Base-by-base conservation (phyloP, 2,329 filamentous ascomycete species). In the Domatiomyces globalis region DNA sequence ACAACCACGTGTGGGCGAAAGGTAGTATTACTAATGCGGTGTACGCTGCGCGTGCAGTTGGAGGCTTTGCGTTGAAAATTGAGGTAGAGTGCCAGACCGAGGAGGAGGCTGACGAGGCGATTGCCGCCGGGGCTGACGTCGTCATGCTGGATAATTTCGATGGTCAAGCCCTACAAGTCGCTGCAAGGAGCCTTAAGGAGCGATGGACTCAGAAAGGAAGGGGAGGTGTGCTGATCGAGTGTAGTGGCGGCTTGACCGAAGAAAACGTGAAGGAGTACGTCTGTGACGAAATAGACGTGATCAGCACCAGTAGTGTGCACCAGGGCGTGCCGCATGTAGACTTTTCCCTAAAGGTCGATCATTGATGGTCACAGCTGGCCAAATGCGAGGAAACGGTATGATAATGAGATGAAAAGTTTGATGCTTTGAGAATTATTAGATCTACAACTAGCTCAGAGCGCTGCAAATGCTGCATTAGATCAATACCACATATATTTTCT, bases 141-240 rank as follows among this genome's bases (percentile, higher is more conserved):
- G 82, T 98, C 55, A 98, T 98, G 92, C 71, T 98, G 54, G 92
- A 98, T 66, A 98, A 98, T 67, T 98, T 96, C 64, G 82, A 80
- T 0, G 81, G 84, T 0, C 83, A 86, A 1, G 87, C 82, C 0
- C 83, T 95, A 56, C 83, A 81, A 65, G 68, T 76, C 7, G 87
- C 87, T 0, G 86, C 90, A 12, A 76, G 70, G 64, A 81, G 77
- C 60, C 66, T 98, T 57, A 94, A 90, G 71, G 75, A 84, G 63
- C 79, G 81, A 59, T 96, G 87, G 87, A 39, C 33, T 39, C 33
- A 15, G 12, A 78, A 71, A 70, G 83, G 65, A 73, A 69, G 50
- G 75, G 57, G 74, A 56, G 75, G 82, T 50, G 87, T 94, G 60
- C 67, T 96, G 63, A 76, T 98, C 36, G 92, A 98, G 72, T 87